Evolutionary conservation across 1,139 yeast genomes (phyloP), one percentile per base, ranked within the genome.

Genomic region (Keqinozyma sinolaborantium): DNA sequence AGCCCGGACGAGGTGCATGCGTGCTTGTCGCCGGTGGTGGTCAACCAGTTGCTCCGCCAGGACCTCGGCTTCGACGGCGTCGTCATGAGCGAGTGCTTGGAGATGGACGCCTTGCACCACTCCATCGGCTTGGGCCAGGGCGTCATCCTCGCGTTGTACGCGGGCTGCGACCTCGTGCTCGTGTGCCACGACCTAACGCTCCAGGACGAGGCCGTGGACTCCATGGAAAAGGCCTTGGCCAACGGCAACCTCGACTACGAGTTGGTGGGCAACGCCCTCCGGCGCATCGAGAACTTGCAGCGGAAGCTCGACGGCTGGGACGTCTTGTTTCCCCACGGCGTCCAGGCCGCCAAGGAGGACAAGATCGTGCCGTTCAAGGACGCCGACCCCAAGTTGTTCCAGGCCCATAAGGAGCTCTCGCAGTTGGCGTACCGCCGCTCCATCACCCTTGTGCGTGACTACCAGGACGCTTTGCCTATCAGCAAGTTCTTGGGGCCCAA

Each of bases 101-200:
- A 79, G 45, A 70, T 79, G 78, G 83, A 79, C 37, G 77, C 83
- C 1, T 55, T 79, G 23, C 76, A 75, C 48, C 79, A 74, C 36
- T 74, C 78, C 12, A 73, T 78, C 18, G 86, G 86, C 1, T 63
- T 79, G 25, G 78, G 82, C 3, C 85, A 79, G 48, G 85, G 85
- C 4, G 81, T 79, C 1, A 70, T 76, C 2, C 59, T 77, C 49
- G 81, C 84, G 0, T 59, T 77, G 4, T 66, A 71, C 36, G 85
- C 85, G 2, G 82, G 83, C 1, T 79, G 85, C 53, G 85, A 79
- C 48, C 61, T 79, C 45, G 77, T 79, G 4, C 64, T 78, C 64
- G 82, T 79, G 8, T 79, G 85, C 45, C 79, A 77, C 38, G 76
- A 76, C 38, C 58, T 59, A 42, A 56, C 62, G n/a, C 59, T 77